Evolutionary conservation across 1,139 yeast genomes (phyloP).

Genomic region (Zhuliangozyma parablackwelliae): DNA sequence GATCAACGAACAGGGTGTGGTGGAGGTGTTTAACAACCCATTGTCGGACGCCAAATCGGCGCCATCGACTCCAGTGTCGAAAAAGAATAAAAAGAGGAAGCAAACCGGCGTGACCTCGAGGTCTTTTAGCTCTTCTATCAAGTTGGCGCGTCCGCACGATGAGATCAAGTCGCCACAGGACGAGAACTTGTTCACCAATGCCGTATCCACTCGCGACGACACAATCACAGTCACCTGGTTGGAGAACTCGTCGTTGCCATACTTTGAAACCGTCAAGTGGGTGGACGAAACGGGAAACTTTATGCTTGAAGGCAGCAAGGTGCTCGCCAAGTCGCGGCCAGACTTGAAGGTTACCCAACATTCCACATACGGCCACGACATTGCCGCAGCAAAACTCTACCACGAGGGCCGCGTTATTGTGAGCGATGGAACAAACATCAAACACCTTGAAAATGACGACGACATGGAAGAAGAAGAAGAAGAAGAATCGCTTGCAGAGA

Average conservation of each 20-base stretch:
- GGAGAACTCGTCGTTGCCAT: constrained; percentile 63
- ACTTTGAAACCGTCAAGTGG: constrained; percentile 61
- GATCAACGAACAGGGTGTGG: constrained; percentile 62
- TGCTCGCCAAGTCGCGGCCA: constrained; percentile 38
- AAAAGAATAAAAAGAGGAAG: constrained; percentile 34
- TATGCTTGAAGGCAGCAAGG: constrained; percentile 19
- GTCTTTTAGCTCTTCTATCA: constrained; percentile 40
- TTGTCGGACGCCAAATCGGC: constrained; percentile 24
- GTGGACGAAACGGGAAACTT: constrained; percentile 28
- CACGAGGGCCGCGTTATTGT: constrained; percentile 66
- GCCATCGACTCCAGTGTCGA: constrained; percentile 10
- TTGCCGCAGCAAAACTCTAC: constrained; percentile 66
- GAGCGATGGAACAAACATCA: constrained; percentile 61
- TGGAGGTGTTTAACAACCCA: constrained; percentile 63
- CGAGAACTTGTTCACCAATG: constrained; percentile 36
- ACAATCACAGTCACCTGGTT: constrained; percentile 59
- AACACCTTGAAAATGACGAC: constrained; percentile 40
- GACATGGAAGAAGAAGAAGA: constrained; percentile 26
- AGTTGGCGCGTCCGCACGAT: constrained; percentile 40
- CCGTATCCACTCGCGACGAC: constrained; percentile 35
- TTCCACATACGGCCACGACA: constrained; percentile 57
- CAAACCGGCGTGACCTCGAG: constrained; percentile 39
- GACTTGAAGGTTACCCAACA: constrained; percentile 32
- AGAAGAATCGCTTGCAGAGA: constrained; percentile 55
- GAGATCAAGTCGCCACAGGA: constrained; percentile 32